These are phyloP conservation scores for Arachis monticola DNA, from an alignment of 331 rosid genomes.

Conservation along the genomic window DNA sequence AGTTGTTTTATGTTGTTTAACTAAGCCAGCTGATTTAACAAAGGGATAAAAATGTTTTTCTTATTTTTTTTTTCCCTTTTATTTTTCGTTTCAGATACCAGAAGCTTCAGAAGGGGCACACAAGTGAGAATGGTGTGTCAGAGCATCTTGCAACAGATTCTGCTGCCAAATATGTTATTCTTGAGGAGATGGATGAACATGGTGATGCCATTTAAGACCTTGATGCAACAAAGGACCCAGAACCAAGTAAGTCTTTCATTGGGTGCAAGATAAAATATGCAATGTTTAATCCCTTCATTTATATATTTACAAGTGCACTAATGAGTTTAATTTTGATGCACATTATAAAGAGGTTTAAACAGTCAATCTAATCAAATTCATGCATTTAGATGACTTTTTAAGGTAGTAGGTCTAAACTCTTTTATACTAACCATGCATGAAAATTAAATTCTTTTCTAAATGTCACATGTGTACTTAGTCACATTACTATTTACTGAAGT, in stretches of 20 bases:
- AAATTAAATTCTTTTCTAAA: background rate
- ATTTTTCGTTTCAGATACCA: conserved; percentile 59
- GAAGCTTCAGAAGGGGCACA: conserved; percentile 64
- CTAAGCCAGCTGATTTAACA: background rate
- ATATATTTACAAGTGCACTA: background rate
- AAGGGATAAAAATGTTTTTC: background rate
- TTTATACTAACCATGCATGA: too few species aligned
- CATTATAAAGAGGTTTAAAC: too few species aligned
- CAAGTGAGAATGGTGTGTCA: conserved; percentile 48
- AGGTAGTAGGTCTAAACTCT: too few species aligned
- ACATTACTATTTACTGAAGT: conserved; percentile 25
- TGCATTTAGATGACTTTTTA: too few species aligned
- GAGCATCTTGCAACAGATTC: conserved; percentile 47
- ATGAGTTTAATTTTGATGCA: background rate
- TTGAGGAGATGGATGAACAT: conserved; percentile 82
- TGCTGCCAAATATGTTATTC: conserved; percentile 80
- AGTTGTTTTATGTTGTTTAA: conserved; percentile 2
- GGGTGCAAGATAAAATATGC: background rate
- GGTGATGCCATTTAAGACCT: conserved; percentile 53
- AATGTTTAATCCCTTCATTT: conserved; percentile 15
- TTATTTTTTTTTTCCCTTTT: background rate
- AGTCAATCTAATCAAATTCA: too few species aligned
- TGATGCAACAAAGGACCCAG: conserved; percentile 11
- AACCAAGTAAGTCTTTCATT: conserved; percentile 46
- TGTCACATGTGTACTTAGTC: conserved; percentile 18